These are phyloP conservation scores for Myochromella boudieri DNA, from an alignment of 768 basidiomycete species.

Conservation along the genomic window DNA sequence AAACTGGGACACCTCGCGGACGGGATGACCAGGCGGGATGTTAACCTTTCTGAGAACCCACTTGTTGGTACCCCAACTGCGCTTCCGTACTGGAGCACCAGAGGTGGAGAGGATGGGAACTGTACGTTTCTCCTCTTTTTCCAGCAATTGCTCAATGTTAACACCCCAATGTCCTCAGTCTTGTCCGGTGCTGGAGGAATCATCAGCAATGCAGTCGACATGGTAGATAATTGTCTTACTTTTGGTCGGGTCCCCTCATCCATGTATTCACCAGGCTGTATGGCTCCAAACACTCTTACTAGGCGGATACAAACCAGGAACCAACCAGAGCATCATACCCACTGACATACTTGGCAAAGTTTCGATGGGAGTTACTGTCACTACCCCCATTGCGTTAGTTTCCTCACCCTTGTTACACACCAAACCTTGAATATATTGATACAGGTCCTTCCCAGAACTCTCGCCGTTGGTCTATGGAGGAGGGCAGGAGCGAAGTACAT, in stretches of 20 bases:
- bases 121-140: constrained; percentile 11
- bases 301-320: constrained; percentile 5
- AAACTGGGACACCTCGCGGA: constrained; percentile 27
- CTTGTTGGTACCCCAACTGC: constrained; percentile 10
- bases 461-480: constrained; percentile 25
- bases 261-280: not conserved
- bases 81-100: constrained; percentile 20
- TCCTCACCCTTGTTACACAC: not conserved
- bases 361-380: constrained; percentile 19
- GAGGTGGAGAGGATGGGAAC: constrained; percentile 24
- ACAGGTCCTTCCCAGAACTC: constrained; percentile 18
- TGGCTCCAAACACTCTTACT: constrained; percentile 5
- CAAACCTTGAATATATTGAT: not conserved
- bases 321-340: constrained; percentile 1
- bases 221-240: constrained; percentile 16
- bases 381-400: constrained; percentile 13
- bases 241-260: not conserved
- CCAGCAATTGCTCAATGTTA: not conserved
- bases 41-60: constrained; percentile 11
- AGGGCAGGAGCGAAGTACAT: constrained; percentile 19
- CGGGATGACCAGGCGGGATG: constrained; percentile 20
- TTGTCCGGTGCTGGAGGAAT: constrained; percentile 28
- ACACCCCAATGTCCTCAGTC: constrained; percentile 14
- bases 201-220: constrained; percentile 24
- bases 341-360: constrained; percentile 6